Percentiles rank a stretch among this genome's conserved stretches.
Conservation (phyloP, 306 rosid species). For the Vigna angularis region DNA sequence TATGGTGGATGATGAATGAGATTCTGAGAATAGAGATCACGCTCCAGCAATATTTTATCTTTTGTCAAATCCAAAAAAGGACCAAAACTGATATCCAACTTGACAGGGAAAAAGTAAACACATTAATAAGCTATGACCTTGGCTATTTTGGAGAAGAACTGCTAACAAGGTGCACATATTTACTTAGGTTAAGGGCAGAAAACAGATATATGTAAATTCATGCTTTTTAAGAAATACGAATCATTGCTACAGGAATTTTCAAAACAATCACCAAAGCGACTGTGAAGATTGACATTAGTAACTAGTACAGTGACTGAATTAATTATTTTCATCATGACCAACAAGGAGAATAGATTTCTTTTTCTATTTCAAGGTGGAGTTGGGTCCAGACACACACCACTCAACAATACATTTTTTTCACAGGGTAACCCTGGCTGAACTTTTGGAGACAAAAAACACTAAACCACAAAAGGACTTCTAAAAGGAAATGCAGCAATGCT, state of each 20-base stretch:
- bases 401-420: neutral
- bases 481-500: neutral
- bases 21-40: too few relatives aligned
- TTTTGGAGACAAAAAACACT: conserved; percentile 15
- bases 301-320: neutral
- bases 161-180: conserved; percentile 9
- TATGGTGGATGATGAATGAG: neutral
- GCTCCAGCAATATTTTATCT: too few relatives aligned
- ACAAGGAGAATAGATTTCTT: neutral
- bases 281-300: neutral
- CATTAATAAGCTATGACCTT: too few relatives aligned
- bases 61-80: too few relatives aligned
- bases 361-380: neutral
- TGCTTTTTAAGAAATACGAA: neutral
- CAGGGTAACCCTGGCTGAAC: conserved; percentile 14
- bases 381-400: neutral
- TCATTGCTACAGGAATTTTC: neutral
- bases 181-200: conserved; percentile 12
- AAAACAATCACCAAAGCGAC: conserved; percentile 7
- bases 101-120: conserved; percentile 7
- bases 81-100: neutral
- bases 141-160: too few relatives aligned
- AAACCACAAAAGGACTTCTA: neutral
- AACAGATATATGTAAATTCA: neutral
- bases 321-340: conserved; percentile 2